phyloP scores from a whole-genome alignment of 2,329 filamentous ascomycete genomes.

The Alternaria solani region DNA sequence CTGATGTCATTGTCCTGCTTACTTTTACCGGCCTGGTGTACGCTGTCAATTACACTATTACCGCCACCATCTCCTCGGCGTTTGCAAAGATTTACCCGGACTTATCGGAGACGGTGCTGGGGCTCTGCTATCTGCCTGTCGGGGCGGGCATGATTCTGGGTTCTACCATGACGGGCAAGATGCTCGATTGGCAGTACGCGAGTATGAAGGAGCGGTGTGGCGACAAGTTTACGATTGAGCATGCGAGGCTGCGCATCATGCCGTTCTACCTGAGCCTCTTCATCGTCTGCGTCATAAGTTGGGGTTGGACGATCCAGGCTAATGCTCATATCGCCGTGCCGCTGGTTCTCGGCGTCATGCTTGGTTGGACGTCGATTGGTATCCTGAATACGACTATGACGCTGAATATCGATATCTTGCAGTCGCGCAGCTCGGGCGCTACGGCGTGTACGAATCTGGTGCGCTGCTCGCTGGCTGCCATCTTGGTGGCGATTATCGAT shows the following conservation, averaged over 20 bases:
- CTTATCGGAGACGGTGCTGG: conserved; percentile 35
- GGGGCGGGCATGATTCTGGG: conserved; percentile 64
- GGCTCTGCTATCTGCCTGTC: conserved; percentile 61
- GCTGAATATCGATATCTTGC: conserved; percentile 41
- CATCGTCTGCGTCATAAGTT: conserved; percentile 36
- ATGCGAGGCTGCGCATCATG: conserved; percentile 39
- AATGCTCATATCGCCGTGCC: conserved; percentile 34
- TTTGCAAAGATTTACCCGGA: conserved; percentile 36
- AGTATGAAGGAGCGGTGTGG: conserved; percentile 39
- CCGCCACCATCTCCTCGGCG: conserved; percentile 39
- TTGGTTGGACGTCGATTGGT: conserved; percentile 39
- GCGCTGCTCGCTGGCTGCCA: conserved; percentile 35
- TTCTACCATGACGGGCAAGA: conserved; percentile 60
- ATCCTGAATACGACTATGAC: conserved; percentile 44
- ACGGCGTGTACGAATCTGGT: conserved; percentile 41
- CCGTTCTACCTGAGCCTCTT: conserved; percentile 37
- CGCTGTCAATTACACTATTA: conserved; percentile 43
- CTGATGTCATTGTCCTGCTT: conserved; percentile 54
- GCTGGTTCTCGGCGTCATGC: conserved; percentile 30
- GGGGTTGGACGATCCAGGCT: conserved; percentile 37
- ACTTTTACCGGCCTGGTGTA: conserved; percentile 47
- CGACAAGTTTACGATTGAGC: conserved; percentile 38
- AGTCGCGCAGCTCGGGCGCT: conserved; percentile 33
- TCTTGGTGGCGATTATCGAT: conserved; percentile 37
- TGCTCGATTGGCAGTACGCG: conserved; percentile 62